Base-by-base conservation (phyloP, 2,329 filamentous ascomycete species). In the Biscogniauxia mediterranea region DNA sequence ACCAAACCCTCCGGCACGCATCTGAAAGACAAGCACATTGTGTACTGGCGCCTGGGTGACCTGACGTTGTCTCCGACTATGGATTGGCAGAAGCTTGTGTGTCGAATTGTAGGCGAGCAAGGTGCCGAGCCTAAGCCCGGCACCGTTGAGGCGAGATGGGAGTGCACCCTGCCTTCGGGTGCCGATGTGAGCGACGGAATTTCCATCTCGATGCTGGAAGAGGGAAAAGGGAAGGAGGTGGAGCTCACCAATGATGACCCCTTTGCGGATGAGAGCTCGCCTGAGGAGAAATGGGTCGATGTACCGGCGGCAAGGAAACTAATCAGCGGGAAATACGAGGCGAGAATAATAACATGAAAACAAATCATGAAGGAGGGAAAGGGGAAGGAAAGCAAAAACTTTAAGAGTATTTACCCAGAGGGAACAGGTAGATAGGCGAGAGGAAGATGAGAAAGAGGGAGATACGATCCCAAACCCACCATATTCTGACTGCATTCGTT, bases 1-100 rank as follows among this genome's bases (percentile, higher is more conserved):
- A 91, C 89, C 15, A 94, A 93, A 73, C 92, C 92, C 0, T 79
- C 85, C 0, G 91, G 91, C n/a, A 92, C 86, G 0, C 93, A 94
- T 71, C 80, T 90, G 21, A 89, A 89, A 69, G 91, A 94, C 52
- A 89, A 89, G 70, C 87, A 88, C 53, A 73, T 92, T 23, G 87
- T 95, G 13, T 93, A 91, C 80, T 96, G 92, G 91, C 87, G 89
- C 15, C 77, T 95, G 0, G 89, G 89, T 53, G 89, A 96, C 64
- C 80, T 98, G 17, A 89, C 86, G 0, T 81, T 90, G 51, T 84
- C 83, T 17, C 75, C 88, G 0, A 80, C 82, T 52, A 78, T 85
- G 8, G 87, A 87, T 55, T 83, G 86, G 66, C 84, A 89, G 70
- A 94, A 92, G 77, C 86, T 97, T 61, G 88, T 97, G 6, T 95